phyloP scores from a whole-genome alignment of 257 asterid genomes.

The Solanum clarkiae region DNA sequence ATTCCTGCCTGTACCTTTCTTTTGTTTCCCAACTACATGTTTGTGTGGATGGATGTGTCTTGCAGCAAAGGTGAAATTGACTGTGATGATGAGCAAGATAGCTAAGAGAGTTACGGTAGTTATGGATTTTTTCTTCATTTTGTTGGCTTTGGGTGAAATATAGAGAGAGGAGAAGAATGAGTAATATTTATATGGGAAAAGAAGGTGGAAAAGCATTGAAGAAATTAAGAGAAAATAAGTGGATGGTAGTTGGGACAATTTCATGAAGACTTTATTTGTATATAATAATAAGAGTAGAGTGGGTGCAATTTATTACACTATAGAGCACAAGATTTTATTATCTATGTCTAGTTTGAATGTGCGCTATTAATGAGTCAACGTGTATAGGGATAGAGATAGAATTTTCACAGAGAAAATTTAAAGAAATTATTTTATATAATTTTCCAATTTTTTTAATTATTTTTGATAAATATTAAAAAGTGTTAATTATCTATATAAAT shows the following conservation, averaged over 20 bases:
- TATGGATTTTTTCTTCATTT: slow-evolving; percentile 20
- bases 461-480: neutral
- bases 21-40: neutral
- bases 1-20: slow-evolving; percentile 4
- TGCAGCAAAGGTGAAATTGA: slow-evolving; percentile 18
- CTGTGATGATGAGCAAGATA: slow-evolving; percentile 18
- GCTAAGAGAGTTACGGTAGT: slow-evolving; percentile 4
- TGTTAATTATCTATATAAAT: neutral
- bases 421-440: neutral
- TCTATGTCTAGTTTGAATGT: neutral
- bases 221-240: slow-evolving; percentile 2
- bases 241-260: slow-evolving; percentile 41
- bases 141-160: neutral
- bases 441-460: too few species aligned
- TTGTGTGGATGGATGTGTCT: slow-evolving; percentile 7
- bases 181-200: slow-evolving; percentile 1
- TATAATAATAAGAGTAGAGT: neutral
- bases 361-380: neutral
- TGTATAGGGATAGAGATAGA: neutral
- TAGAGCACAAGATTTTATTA: neutral
- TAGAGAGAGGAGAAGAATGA: neutral
- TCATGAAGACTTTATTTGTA: neutral
- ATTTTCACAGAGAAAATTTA: neutral
- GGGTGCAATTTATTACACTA: neutral
- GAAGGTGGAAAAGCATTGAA: slow-evolving; percentile 12